phyloP scores from a whole-genome alignment of 495 filamentous ascomycete species.

The Podospora bellae-mahoneyi region DNA sequence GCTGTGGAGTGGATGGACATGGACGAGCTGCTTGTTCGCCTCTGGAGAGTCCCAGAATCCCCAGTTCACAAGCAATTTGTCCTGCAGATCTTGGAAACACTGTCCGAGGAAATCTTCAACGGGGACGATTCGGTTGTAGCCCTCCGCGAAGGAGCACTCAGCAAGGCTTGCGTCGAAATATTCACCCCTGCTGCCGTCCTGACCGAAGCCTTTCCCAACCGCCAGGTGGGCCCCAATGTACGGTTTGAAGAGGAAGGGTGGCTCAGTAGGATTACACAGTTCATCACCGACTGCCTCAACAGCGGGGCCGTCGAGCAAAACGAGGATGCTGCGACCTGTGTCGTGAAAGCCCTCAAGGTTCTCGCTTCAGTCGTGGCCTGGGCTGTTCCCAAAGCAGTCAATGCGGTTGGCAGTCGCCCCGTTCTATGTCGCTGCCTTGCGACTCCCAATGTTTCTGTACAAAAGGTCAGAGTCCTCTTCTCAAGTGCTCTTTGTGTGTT shows the following conservation, averaged over 20 bases:
- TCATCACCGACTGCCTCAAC: constrained; percentile 67
- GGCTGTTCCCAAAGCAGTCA: constrained; percentile 78
- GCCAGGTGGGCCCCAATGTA: constrained; percentile 56
- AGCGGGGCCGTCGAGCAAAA: constrained; percentile 59
- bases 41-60: constrained; percentile 67
- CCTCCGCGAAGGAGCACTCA: constrained; percentile 75
- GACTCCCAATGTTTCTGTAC: constrained; percentile 65
- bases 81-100: constrained; percentile 78
- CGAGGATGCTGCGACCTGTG: constrained; percentile 61
- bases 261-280: constrained; percentile 70
- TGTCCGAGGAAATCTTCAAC: constrained; percentile 92
- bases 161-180: constrained; percentile 85
- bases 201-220: constrained; percentile 64
- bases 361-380: constrained; percentile 75
- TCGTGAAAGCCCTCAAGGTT: constrained; percentile 69
- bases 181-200: constrained; percentile 79
- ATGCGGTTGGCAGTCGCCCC: constrained; percentile 63
- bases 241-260: constrained; percentile 81
- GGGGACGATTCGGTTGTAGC: constrained; percentile 82
- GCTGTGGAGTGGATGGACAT: constrained; percentile 88
- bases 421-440: constrained; percentile 73
- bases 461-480: constrained; percentile 31
- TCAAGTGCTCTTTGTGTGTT: constrained; percentile 11
- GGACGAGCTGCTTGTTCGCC: constrained; percentile 74
- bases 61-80: constrained; percentile 76